Conservation (phyloP, 768 basidiomycete genomes). For the Termitomyces sp. region DNA sequence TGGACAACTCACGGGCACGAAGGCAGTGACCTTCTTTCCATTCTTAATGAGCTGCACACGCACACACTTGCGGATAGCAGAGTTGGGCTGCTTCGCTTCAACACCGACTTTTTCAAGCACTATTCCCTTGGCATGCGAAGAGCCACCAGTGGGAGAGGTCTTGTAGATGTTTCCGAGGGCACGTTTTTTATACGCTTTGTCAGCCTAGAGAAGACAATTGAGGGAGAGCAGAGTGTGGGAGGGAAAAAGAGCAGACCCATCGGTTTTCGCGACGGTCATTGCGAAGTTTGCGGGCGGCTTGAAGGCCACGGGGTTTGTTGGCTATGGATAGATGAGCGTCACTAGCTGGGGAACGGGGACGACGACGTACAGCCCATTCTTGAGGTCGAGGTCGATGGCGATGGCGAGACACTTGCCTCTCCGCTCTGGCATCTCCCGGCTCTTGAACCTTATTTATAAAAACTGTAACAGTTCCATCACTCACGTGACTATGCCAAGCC, state of each 20-base stretch:
- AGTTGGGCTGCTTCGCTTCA: constrained; percentile 99
- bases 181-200: constrained; percentile 99
- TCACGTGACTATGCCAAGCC: not conserved
- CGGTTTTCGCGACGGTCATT: constrained; percentile 92
- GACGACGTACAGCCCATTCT: constrained; percentile 82
- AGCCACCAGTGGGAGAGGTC: constrained; percentile 98
- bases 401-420: constrained; percentile 3
- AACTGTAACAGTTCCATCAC: constrained; percentile 36
- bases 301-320: constrained; percentile 99
- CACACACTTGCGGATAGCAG: constrained; percentile 99
- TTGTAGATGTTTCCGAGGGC: constrained; percentile 99
- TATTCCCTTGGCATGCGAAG: constrained; percentile 99
- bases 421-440: constrained; percentile 26
- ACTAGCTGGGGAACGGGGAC: constrained; percentile 11
- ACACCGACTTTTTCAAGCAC: constrained; percentile 99
- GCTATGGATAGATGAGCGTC: constrained; percentile 42
- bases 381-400: constrained; percentile 52
- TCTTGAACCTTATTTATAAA: constrained; percentile 44
- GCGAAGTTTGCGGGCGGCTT: constrained; percentile 98
- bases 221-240: not conserved
- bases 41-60: constrained; percentile 99
- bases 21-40: constrained; percentile 99
- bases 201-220: constrained; percentile 57
- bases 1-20: constrained; percentile 80
- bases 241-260: constrained; percentile 65